Conservation (phyloP, 1,139 yeast species). For the Hyphopichia wangnamkhiaoensis region DNA sequence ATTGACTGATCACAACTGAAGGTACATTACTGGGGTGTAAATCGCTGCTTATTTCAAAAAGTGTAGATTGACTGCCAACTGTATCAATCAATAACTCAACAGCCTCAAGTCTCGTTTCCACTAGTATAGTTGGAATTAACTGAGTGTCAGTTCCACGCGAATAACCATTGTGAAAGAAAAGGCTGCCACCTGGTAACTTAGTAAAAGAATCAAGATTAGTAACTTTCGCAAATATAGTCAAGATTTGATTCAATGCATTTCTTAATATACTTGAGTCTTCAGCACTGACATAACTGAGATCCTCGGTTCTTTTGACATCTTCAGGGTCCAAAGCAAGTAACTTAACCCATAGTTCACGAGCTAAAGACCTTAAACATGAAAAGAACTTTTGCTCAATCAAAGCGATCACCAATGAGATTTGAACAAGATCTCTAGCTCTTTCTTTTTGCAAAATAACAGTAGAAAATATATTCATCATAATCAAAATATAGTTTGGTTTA, state of each 20-base stretch:
- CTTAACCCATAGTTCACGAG: conserved; percentile 21
- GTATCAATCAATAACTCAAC: conserved; percentile 34
- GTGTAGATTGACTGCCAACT: conserved; percentile 21
- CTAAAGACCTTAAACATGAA: conserved; percentile 22
- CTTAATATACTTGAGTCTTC: conserved; percentile 37
- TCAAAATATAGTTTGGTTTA: conserved; percentile 28
- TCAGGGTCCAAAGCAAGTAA: conserved; percentile 19
- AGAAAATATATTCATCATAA: conserved; percentile 29
- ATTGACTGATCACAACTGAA: conserved; percentile 1
- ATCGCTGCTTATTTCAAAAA: conserved; percentile 4
- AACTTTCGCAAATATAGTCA: conserved; percentile 42
- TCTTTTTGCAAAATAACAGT: conserved; percentile 30
- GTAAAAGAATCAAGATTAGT: conserved; percentile 28
- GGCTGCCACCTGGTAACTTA: conserved; percentile 23
- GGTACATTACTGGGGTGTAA: conserved; percentile 23
- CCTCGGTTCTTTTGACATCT: conserved; percentile 26
- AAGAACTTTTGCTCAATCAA: conserved; percentile 52
- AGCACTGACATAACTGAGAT: conserved; percentile 39
- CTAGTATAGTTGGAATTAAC: conserved; percentile 32
- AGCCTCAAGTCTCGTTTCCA: conserved; percentile 41
- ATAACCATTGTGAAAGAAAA: conserved; percentile 27
- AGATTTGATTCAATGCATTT: conserved; percentile 41
- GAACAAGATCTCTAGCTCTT: conserved; percentile 30
- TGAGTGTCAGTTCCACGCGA: conserved; percentile 19
- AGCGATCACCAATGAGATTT: conserved; percentile 47